Conservation (phyloP, 2,329 filamentous ascomycete genomes). For the Coniella vitis region DNA sequence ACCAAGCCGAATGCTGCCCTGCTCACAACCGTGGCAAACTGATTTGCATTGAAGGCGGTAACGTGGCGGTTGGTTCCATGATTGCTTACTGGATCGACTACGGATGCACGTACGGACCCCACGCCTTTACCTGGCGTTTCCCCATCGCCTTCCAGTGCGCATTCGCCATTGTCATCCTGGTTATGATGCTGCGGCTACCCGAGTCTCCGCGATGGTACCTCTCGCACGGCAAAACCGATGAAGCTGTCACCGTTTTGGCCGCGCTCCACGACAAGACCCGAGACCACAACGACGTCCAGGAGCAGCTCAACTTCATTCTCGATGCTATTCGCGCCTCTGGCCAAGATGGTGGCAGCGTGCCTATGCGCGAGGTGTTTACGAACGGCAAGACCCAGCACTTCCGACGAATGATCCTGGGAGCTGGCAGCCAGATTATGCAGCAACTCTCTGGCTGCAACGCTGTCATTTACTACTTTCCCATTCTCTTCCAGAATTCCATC, state of each 20-base stretch:
- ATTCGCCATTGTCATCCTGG: constrained; percentile 37
- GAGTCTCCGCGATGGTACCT: constrained; percentile 48
- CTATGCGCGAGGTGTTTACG: constrained; percentile 21
- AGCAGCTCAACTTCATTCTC: constrained; percentile 38
- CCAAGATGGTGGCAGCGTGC: constrained; percentile 24
- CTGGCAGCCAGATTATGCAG: constrained; percentile 22
- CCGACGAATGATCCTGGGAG: constrained; percentile 20
- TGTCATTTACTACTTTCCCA: constrained; percentile 40
- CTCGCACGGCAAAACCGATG: constrained; percentile 38
- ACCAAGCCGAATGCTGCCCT: constrained; percentile 33
- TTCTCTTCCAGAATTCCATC: constrained; percentile 31
- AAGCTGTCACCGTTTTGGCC: constrained; percentile 45
- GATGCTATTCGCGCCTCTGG: constrained; percentile 27
- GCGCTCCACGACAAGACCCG: constrained; percentile 46
- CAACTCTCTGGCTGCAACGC: constrained; percentile 36
- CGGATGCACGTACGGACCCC: constrained; percentile 28
- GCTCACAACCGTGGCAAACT: constrained; percentile 53
- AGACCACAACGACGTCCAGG: constrained; percentile 33
- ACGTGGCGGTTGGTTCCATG: constrained; percentile 35
- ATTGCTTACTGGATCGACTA: constrained; percentile 38
- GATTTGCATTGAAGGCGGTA: constrained; percentile 48
- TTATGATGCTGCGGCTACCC: constrained; percentile 36
- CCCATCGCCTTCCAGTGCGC: constrained; percentile 34
- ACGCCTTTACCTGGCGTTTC: constrained; percentile 31
- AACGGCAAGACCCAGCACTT: constrained; percentile 21